Base-by-base conservation (phyloP, 2,329 filamentous ascomycete genomes). In the Botryotinia narcissicola region DNA sequence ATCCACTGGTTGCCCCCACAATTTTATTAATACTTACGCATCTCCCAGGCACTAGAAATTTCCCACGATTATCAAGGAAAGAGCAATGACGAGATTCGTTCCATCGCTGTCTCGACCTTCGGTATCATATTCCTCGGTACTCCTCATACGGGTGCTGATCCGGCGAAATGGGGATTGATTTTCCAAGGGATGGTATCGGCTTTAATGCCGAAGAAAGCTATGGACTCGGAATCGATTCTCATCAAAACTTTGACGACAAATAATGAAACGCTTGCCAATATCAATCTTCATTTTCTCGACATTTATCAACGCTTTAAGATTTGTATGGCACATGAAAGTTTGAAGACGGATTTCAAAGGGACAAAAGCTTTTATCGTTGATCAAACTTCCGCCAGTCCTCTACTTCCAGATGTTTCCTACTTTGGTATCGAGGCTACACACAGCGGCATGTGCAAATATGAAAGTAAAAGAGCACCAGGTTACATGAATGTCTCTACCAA, bases 71-170 rank as follows among this genome's bases (percentile, higher is more conserved):
- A 92, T 20, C 85, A 84, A 12, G 86, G 85, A 59, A 85, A 87
- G 73, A 86, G 89, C 76, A 87, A 90, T 54, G 88, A 92, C 74
- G 87, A 91, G 72, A 86, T 89, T 51, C 87, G 91, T 32, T 91
- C 90, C 18, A 88, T 94, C 70, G 93, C 88, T 77, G 87, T 93
- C 16, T 93, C 91, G 1, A 94, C 92, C 0, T 94, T 91, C 78
- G 92, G 90, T 37, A 88, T 94, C 73, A 85, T 94, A 48, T 95
- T 95, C 80, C 85, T 95, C 42, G 92, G 92, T 22, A 95, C 92
- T 22, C 92, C 92, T 10, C 92, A 94, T 80, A 88, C 86, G 29
- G 92, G 92, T 14, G 89, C 91, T 2, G 90, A 90, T 75, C 82
- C 90, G 2, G 92, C 91, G 1, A 86, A 88, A 77, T 93, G 91